Evolutionary conservation across 2,329 filamentous ascomycete genomes (phyloP).

Genomic region (Plenodomus biglobosus): DNA sequence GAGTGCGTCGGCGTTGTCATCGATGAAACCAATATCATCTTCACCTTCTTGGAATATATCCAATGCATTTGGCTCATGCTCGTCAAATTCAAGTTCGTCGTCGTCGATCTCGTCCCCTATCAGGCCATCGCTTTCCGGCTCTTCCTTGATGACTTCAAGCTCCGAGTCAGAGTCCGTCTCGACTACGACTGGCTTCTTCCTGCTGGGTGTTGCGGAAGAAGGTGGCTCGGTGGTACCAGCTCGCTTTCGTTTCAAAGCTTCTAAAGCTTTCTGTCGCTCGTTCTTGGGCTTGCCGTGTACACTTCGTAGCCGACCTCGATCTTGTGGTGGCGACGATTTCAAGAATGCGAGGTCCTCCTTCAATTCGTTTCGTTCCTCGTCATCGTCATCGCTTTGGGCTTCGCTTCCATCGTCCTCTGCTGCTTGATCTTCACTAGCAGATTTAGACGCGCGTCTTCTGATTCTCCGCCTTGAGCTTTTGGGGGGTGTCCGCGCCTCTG

Average conservation of each 20-base stretch:
- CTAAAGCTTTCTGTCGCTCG: constrained; percentile 47
- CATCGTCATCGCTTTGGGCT: constrained; percentile 11
- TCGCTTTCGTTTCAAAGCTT: constrained; percentile 47
- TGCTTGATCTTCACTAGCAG: constrained; percentile 17
- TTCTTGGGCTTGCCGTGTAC: constrained; percentile 32
- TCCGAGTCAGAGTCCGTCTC: constrained; percentile 32
- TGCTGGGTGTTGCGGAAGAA: constrained; percentile 25
- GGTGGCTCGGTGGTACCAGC: constrained; percentile 35
- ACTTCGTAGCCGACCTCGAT: constrained; percentile 29
- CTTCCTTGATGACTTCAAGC: constrained; percentile 39
- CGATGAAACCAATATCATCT: constrained; percentile 66
- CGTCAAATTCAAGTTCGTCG: constrained; percentile 24
- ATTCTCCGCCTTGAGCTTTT: constrained; percentile 6
- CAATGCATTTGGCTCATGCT: constrained; percentile 34
- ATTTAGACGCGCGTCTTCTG: constrained; percentile 10
- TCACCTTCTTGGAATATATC: constrained; percentile 56
- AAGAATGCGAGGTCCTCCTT: constrained; percentile 52
- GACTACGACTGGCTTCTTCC: constrained; percentile 23
- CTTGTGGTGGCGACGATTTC: constrained; percentile 35
- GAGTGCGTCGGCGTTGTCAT: constrained; percentile 59
- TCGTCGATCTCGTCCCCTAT: constrained; percentile 22
- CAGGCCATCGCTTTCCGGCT: constrained; percentile 25
- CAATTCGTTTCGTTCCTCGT: constrained; percentile 43
- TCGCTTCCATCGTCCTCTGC: constrained; percentile 3
- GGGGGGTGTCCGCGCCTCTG: constrained; percentile 6